A percentile compares a stretch with the other conserved stretches of the same genome.
Evolutionary conservation across 75 land plant species (phyloP).

Genomic region (Azolla pinnata): DNA sequence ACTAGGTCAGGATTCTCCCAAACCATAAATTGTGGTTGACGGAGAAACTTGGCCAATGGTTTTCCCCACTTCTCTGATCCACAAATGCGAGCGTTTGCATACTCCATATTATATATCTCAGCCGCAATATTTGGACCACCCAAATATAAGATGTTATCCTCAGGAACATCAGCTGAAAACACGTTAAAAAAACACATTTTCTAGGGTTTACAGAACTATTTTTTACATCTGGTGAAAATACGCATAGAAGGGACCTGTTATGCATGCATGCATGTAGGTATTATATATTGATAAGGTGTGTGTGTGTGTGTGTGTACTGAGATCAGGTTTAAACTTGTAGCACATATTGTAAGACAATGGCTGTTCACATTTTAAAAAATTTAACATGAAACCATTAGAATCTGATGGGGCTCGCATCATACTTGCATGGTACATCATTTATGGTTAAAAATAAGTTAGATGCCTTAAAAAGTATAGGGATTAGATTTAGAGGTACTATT

Average conservation of each 20-base stretch:
- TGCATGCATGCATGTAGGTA: too few species aligned
- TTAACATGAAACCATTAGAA: neutral
- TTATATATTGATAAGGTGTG: too few species aligned
- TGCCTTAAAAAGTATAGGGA: too few species aligned
- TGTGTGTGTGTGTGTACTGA: neutral
- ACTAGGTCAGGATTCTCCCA: conserved; percentile 45
- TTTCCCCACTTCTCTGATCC: conserved; percentile 47
- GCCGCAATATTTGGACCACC: conserved; percentile 53
- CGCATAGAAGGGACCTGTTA: too few species aligned
- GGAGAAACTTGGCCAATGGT: conserved; percentile 34
- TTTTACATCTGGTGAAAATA: too few species aligned
- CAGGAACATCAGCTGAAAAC: conserved; percentile 35
- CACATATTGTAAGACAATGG: neutral
- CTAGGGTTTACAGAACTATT: too few species aligned
- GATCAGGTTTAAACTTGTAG: neutral
- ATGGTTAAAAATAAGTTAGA: too few species aligned
- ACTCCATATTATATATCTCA: conserved; percentile 45
- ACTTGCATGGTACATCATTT: too few species aligned
- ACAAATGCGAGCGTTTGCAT: conserved; percentile 46
- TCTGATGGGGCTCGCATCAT: neutral
- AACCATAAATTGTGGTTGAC: conserved; percentile 46
- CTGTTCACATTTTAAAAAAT: neutral
- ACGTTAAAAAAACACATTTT: neutral
- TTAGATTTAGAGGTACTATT: too few species aligned
- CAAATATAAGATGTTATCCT: conserved; percentile 31